phyloP scores from a whole-genome alignment of 805 yeast species.

The Kuraishia hungarica region DNA sequence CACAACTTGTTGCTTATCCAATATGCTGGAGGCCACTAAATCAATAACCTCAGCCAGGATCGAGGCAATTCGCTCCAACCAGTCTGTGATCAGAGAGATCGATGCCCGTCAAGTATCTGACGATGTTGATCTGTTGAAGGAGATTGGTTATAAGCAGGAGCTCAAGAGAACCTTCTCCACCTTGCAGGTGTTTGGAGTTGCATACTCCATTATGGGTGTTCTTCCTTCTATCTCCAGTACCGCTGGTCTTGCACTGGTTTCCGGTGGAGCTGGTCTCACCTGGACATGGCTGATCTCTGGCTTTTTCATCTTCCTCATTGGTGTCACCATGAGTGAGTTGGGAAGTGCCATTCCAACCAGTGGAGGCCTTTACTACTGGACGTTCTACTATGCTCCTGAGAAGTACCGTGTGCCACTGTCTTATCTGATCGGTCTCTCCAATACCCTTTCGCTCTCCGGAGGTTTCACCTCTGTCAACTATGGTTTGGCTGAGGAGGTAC shows the following conservation, averaged over 20 bases:
- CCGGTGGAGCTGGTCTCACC: conserved; percentile 50
- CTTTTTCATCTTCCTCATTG: conserved; percentile 42
- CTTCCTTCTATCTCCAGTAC: conserved; percentile 59
- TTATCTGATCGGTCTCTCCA: conserved; percentile 33
- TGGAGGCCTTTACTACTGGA: conserved; percentile 53
- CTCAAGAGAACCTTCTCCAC: conserved; percentile 50
- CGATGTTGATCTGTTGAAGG: conserved; percentile 30
- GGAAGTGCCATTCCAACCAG: conserved; percentile 55
- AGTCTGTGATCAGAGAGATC: conserved; percentile 10
- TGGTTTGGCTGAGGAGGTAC: conserved; percentile 34
- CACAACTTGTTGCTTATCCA: neutral
- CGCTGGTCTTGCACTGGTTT: conserved; percentile 42
- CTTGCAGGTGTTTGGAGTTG: conserved; percentile 51
- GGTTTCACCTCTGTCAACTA: conserved; percentile 34
- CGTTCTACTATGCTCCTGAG: conserved; percentile 34
- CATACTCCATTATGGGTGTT: conserved; percentile 56
- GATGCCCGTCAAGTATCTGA: conserved; percentile 18
- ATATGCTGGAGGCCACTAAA: neutral
- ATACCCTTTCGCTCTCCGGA: conserved; percentile 31
- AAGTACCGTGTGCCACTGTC: conserved; percentile 26
- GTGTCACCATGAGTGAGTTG: conserved; percentile 51
- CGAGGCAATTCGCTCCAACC: conserved; percentile 2
- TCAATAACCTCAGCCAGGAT: neutral
- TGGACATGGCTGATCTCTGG: conserved; percentile 50
- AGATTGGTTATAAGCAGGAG: conserved; percentile 60